phyloP scores from a whole-genome alignment of 1,284 basidiomycete species.

The Xerocomus minutiporus region DNA sequence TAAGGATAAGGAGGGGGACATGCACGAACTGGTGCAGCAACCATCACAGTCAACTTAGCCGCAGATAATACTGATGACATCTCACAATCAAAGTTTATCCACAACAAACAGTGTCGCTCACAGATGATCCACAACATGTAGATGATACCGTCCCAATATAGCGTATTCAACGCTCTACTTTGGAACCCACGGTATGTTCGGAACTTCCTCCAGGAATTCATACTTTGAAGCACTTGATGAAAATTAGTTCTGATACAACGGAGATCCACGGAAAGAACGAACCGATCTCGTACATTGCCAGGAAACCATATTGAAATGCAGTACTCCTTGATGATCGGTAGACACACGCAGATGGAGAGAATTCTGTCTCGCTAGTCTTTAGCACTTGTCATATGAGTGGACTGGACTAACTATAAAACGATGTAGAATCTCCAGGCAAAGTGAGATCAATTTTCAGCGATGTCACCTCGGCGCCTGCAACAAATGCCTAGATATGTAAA shows the following conservation, averaged over 20 bases:
- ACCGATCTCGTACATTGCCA: slow-evolving; percentile 29
- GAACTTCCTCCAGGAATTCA: slow-evolving; percentile 28
- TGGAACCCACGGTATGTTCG: slow-evolving; percentile 18
- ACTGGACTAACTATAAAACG: slow-evolving; percentile 21
- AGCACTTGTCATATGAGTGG: neutral
- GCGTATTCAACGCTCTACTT: slow-evolving; percentile 20
- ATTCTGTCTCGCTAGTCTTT: slow-evolving; percentile 11
- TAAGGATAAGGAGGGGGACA: neutral
- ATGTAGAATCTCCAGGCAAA: slow-evolving; percentile 18
- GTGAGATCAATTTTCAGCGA: slow-evolving; percentile 10
- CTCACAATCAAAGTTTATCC: neutral
- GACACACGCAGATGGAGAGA: slow-evolving; percentile 17
- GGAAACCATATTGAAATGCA: slow-evolving; percentile 17
- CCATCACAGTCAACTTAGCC: slow-evolving; percentile 19
- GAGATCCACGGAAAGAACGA: neutral
- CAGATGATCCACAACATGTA: slow-evolving; percentile 29
- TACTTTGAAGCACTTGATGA: slow-evolving; percentile 23
- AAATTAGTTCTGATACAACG: neutral
- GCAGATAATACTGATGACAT: slow-evolving; percentile 16
- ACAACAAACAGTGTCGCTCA: slow-evolving; percentile 1
- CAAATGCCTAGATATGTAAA: slow-evolving; percentile 10
- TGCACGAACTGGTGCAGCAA: slow-evolving; percentile 21
- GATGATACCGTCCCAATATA: slow-evolving; percentile 29
- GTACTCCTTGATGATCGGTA: slow-evolving; percentile 17
- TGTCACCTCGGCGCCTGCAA: slow-evolving; percentile 13